Percentiles rank a stretch among this genome's conserved stretches.
These are phyloP conservation scores for Filobasidium wieringae DNA, from an alignment of 768 basidiomycete species.

Conservation along the genomic window DNA sequence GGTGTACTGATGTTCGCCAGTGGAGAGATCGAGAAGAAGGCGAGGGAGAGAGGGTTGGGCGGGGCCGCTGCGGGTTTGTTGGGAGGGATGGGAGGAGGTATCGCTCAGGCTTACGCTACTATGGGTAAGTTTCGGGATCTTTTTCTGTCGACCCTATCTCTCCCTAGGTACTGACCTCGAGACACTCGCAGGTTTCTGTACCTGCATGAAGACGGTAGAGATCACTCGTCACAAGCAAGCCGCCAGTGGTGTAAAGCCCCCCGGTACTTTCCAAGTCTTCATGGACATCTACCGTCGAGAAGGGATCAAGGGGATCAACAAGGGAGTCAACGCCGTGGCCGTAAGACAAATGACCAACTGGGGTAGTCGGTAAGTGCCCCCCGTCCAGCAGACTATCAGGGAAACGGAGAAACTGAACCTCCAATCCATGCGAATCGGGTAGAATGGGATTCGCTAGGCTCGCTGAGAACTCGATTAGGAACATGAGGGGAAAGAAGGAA, in stretches of 20 bases:
- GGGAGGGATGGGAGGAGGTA: constrained; percentile 94
- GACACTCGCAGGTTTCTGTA: constrained; percentile 67
- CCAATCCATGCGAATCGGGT: neutral
- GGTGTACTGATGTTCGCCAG: constrained; percentile 92
- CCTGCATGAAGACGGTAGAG: constrained; percentile 92
- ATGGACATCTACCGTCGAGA: constrained; percentile 86
- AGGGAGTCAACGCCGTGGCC: constrained; percentile 72
- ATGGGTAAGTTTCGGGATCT: constrained; percentile 64
- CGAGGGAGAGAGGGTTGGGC: constrained; percentile 51
- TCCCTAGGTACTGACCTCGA: neutral
- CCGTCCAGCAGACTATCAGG: neutral
- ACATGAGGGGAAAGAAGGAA: constrained; percentile 64
- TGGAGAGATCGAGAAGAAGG: constrained; percentile 72
- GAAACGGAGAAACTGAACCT: neutral
- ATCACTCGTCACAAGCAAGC: constrained; percentile 92
- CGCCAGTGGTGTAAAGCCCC: constrained; percentile 67
- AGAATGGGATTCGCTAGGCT: constrained; percentile 96
- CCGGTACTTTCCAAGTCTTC: constrained; percentile 88
- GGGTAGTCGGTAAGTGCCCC: constrained; percentile 36
- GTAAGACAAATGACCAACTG: constrained; percentile 43
- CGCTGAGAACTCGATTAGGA: constrained; percentile 68
- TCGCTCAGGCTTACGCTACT: constrained; percentile 97
- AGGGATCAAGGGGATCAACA: constrained; percentile 92
- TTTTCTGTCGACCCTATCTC: neutral
- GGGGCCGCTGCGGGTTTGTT: constrained; percentile 75